Base-by-base conservation (phyloP, 2,329 filamentous ascomycete species). In the Penicillium freii region DNA sequence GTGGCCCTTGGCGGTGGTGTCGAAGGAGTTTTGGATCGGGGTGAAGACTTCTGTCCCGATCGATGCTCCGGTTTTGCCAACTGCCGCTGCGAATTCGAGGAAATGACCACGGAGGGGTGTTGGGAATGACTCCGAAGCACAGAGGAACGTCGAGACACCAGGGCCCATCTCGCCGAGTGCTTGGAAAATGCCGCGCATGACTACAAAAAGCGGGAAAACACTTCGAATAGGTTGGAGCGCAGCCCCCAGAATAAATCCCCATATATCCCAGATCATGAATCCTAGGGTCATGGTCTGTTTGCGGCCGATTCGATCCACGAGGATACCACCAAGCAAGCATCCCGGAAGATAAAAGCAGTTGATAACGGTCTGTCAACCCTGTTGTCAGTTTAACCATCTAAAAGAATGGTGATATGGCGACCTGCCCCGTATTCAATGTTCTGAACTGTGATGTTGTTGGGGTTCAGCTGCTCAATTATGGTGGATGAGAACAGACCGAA, bases 401-500 rank as follows among this genome's bases (percentile, higher is more conserved):
- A 34, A 21, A 1, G 11, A 33, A 34, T 17, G 5, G 29, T 47
- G 9, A 7, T 2, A 33, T 47, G 29, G 6, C 2, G 7, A 60
- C 62, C 23, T 58, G 67, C 66, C 1, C 66, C 63, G 19, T 66
- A 69, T 19, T 64, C 66, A 31, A 68, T 66, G 29, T 65, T 69
- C n/a, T 69, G 58, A 61, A 76, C 69, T 1, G 80, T 67, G n/a
- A 72, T 77, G 34, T 78, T 72, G 15, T 72, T 68, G 0, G 75
- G 63, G 29, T 78, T 78, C 29, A 78, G 69, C 25, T 76, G 71
- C 4, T 69, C 68, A 50, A 82, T 77, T 56, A 84, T 83, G 23
- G 81, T 82, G 0, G 80, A 80, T 54, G 77, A 79, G 67, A 84
- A 84, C 29, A 84, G 76, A 9, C 81, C 81, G 59, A 84, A 83